Evolutionary conservation across 1,139 yeast species (phyloP).

Genomic region (Geotrichum fermentans): DNA sequence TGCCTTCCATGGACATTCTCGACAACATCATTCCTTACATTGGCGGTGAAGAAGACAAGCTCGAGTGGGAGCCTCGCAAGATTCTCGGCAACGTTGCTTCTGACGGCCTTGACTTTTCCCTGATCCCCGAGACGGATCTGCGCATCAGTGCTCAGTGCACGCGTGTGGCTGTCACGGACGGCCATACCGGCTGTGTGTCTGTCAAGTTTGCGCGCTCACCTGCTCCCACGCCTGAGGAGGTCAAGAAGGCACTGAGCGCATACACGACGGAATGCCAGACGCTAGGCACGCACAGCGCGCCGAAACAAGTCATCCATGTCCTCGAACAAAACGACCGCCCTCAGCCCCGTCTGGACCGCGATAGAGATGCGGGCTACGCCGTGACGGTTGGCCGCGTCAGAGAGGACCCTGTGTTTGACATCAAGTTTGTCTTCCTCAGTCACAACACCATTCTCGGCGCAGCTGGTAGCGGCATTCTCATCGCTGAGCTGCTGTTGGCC

Average conservation of each 20-base stretch:
- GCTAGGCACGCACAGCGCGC: constrained; percentile 85
- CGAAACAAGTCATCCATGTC: constrained; percentile 85
- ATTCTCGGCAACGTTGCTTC: constrained; percentile 67
- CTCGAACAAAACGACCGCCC: constrained; percentile 91
- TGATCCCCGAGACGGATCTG: constrained; percentile 64
- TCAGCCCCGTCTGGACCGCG: constrained; percentile 96
- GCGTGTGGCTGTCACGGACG: constrained; percentile 95
- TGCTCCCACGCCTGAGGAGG: constrained; percentile 76
- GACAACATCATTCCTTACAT: constrained; percentile 94
- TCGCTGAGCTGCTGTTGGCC: constrained; percentile 83
- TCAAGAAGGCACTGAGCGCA: constrained; percentile 62
- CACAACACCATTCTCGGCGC: constrained; percentile 98
- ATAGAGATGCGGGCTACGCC: constrained; percentile 90
- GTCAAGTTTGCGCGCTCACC: constrained; percentile 76
- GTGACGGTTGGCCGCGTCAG: constrained; percentile 94
- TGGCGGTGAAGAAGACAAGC: constrained; percentile 96
- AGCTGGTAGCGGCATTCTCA: constrained; percentile 97
- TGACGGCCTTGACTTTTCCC: constrained; percentile 46
- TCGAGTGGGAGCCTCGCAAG: constrained; percentile 97
- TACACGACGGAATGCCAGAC: constrained; percentile 81
- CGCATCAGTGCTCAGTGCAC: constrained; percentile 94
- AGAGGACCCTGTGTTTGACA: constrained; percentile 87
- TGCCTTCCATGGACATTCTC: constrained; percentile 86
- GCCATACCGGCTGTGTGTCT: constrained; percentile 94
- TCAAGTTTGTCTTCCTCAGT: constrained; percentile 91